Conservation (phyloP, 202 grass and related monocot genomes). For the Carex arenaria region DNA sequence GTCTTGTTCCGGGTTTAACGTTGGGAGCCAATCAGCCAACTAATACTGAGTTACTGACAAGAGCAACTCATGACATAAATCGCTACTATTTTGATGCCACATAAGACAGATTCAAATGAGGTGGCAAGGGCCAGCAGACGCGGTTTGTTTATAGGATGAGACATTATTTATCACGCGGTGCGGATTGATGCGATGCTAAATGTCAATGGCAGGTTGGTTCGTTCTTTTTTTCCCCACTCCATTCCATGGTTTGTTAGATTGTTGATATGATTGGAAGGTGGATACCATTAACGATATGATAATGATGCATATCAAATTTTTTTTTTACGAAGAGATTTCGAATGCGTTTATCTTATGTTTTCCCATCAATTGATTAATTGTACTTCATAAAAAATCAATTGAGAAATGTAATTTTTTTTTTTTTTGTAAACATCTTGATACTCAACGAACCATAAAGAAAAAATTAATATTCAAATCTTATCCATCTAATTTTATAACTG, state of each 20-base stretch:
- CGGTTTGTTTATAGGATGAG: background rate
- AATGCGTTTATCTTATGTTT: background rate
- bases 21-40: too few species aligned
- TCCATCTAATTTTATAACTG: too few species aligned
- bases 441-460: background rate
- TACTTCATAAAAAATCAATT: too few species aligned
- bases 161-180: background rate
- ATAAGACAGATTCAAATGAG: background rate
- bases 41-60: too few species aligned
- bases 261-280: background rate
- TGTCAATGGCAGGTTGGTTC: background rate
- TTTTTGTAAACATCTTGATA: background rate
- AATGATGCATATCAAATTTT: background rate
- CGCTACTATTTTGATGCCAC: background rate
- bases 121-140: background rate
- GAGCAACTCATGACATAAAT: background rate
- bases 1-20: background rate
- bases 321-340: background rate
- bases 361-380: too few species aligned
- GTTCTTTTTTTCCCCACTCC: background rate
- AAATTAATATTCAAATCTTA: too few species aligned
- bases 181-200: background rate
- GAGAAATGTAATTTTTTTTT: too few species aligned
- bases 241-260: background rate
- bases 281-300: background rate